Percentiles rank a stretch among this genome's conserved stretches.
These are phyloP conservation scores for Termitomyces sp. DNA, from an alignment of 768 basidiomycete genomes.

Conservation along the genomic window DNA sequence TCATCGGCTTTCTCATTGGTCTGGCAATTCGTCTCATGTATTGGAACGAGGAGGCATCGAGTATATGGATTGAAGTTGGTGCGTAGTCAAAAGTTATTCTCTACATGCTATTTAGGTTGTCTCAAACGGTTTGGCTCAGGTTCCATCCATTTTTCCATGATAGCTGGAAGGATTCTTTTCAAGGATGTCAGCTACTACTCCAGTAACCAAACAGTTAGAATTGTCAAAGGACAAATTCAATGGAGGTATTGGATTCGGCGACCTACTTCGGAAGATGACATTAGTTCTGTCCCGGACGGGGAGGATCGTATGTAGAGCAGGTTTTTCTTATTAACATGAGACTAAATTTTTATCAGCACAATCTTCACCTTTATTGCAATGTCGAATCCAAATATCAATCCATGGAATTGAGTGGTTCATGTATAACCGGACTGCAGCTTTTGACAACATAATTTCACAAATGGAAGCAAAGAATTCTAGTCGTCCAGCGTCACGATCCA, in stretches of 20 bases:
- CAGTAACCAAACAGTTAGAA: constrained; percentile 83
- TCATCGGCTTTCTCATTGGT: constrained; percentile 68
- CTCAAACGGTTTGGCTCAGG: constrained; percentile 38
- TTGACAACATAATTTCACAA: constrained; percentile 80
- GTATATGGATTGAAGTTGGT: constrained; percentile 86
- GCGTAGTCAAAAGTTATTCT: constrained; percentile 19
- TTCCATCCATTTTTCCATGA: constrained; percentile 86
- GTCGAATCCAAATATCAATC: constrained; percentile 75
- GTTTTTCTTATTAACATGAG: not conserved
- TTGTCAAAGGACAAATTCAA: constrained; percentile 81
- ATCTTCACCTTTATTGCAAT: constrained; percentile 45
- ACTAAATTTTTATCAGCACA: constrained; percentile 24
- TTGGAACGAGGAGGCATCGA: constrained; percentile 77
- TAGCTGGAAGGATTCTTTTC: constrained; percentile 84
- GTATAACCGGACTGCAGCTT: constrained; percentile 87
- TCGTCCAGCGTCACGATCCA: constrained; percentile 33
- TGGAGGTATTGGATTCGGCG: constrained; percentile 94
- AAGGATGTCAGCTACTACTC: constrained; percentile 90
- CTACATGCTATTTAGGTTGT: not conserved
- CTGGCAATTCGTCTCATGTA: constrained; percentile 63
- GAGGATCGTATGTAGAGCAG: constrained; percentile 47
- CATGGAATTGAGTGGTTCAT: constrained; percentile 93
- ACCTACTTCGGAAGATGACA: constrained; percentile 73
- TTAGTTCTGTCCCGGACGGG: constrained; percentile 42
- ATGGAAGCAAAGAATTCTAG: constrained; percentile 46